phyloP scores from a whole-genome alignment of 495 filamentous ascomycete genomes.

The Neurospora cerealis region DNA sequence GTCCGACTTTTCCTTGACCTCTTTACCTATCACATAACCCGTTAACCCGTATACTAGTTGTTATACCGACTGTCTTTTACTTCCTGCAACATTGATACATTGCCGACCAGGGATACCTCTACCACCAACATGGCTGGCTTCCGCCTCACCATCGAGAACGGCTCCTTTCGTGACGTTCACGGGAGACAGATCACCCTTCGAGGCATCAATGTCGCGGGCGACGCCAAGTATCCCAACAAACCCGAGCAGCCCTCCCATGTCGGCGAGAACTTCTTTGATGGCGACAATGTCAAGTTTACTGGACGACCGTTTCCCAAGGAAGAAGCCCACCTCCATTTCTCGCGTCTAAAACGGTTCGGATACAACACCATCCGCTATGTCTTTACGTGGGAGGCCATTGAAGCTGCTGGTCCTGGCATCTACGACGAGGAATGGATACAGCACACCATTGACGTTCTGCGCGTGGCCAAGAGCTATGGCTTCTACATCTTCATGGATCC shows the following conservation, averaged over 20 bases:
- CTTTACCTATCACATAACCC: not conserved
- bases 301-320: slow-evolving; percentile 71
- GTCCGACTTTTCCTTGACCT: not conserved
- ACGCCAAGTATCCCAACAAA: slow-evolving; percentile 57
- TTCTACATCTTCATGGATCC: slow-evolving; percentile 98
- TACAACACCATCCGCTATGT: slow-evolving; percentile 95
- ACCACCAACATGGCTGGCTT: slow-evolving; percentile 33
- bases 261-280: slow-evolving; percentile 76
- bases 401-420: slow-evolving; percentile 80
- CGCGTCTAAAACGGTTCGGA: slow-evolving; percentile 74
- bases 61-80: not conserved
- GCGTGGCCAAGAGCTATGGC: slow-evolving; percentile 76
- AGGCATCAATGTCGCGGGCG: slow-evolving; percentile 57
- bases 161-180: slow-evolving; percentile 57
- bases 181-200: slow-evolving; percentile 48
- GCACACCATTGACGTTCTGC: slow-evolving; percentile 76
- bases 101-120: not conserved
- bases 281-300: slow-evolving; percentile 83
- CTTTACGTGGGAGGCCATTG: slow-evolving; percentile 99
- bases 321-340: slow-evolving; percentile 80
- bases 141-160: slow-evolving; percentile 68
- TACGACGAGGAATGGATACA: slow-evolving; percentile 94
- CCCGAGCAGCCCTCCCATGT: slow-evolving; percentile 77
- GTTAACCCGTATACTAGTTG: not conserved
- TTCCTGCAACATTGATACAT: not conserved